Conservation (phyloP, 1,284 basidiomycete species). For the Ustilago curta region DNA sequence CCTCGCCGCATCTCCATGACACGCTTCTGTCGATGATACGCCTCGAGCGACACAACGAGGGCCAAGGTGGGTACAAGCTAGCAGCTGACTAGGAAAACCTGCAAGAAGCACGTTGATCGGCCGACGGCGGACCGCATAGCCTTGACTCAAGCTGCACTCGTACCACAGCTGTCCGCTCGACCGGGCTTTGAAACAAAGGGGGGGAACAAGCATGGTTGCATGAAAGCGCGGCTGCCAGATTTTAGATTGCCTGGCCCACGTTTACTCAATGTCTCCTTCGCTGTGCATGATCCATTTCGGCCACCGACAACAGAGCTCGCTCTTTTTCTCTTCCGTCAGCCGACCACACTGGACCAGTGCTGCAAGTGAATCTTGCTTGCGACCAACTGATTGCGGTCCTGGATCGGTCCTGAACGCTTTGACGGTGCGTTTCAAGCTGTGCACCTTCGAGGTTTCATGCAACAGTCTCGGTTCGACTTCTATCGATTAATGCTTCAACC, state of each 20-base stretch:
- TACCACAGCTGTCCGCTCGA: neutral
- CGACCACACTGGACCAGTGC: slow-evolving; percentile 2
- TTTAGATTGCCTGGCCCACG: slow-evolving; percentile 3
- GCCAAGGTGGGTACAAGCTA: no score
- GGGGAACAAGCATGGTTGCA: neutral
- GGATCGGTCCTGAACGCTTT: neutral
- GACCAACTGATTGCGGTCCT: neutral
- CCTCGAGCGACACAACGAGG: no score
- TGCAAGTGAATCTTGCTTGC: no score
- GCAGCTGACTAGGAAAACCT: neutral
- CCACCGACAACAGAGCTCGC: slow-evolving; percentile 1
- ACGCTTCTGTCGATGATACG: no score
- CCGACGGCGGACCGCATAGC: slow-evolving; percentile 10
- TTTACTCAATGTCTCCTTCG: neutral
- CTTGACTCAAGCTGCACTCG: neutral
- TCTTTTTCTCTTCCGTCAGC: slow-evolving; percentile 4
- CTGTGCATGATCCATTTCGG: neutral
- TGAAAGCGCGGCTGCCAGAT: neutral
- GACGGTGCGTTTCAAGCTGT: no score
- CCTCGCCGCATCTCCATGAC: no score
- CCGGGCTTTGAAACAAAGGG: slow-evolving; percentile 9
- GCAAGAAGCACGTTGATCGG: neutral
- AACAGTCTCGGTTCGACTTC: no score
- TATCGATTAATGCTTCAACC: no score
- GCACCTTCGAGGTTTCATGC: no score